Base-by-base conservation (phyloP, 345 rosid genomes). In the Acer negundo region DNA sequence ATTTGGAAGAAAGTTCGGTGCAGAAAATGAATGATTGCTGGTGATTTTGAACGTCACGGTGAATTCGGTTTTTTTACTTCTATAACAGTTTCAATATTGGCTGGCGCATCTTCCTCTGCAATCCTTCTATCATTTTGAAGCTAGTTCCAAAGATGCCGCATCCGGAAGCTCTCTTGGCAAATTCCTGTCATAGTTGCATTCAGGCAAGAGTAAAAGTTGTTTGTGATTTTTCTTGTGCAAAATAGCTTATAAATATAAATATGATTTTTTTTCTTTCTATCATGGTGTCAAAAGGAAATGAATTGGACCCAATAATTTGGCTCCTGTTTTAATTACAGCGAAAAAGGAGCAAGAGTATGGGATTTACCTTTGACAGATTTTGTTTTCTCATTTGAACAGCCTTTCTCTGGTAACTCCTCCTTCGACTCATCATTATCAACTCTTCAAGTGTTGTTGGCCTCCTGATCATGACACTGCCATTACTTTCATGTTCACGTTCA, bases 371-470 rank as follows among this genome's bases (percentile, higher is more conserved):
- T 76, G 93, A 86, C 65, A 72, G 83, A 69, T 88, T 83, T 67
- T 80, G 84, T 82, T 85, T 81, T 81, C 86, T 84, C 84, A 81
- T 82, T 76, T 86, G 85, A 77, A 67, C 87, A 63, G 96, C 88
- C 84, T 90, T 90, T 79, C 90, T 86, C 74, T 85, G 87, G 76
- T 82, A 84, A 69, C 98, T 93, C 86, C 85, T 88, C 89, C 90
- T 88, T 38, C 89, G 83, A 82, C 94, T 90, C 91, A 90, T 85
- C 97, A 92, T 87, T 81, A 93, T 93, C 77, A 92, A 80, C 84
- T 93, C 98, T 77, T 90, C 93, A 0, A 95, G 98, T 70, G 97
- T 95, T 53, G 82, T 78, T 6, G 94, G 84, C 75, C 56, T 83
- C 78, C 89, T 92, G 68, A 86, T 69, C 71, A 73, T 28, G 15